Evolutionary conservation across 2,329 filamentous ascomycete species (phyloP).

Genomic region (Coniochaeta ligniaria): DNA sequence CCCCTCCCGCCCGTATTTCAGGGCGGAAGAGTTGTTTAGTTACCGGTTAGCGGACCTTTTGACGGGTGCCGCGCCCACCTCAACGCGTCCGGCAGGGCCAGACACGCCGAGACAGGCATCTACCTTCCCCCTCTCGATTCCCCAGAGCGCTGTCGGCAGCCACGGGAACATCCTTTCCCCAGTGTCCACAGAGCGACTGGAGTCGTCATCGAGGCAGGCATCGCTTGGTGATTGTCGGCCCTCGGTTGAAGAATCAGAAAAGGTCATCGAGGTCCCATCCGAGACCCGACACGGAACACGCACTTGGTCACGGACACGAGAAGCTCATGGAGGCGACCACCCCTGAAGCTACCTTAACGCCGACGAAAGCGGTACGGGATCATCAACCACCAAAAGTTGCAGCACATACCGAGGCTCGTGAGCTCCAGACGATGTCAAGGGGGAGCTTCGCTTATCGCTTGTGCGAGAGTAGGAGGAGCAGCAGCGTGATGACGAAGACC

Average conservation of each 20-base stretch:
- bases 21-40: conserved; percentile 9
- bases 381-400: conserved; percentile 13
- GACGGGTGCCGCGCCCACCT: neutral
- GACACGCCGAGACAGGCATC: conserved; percentile 3
- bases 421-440: conserved; percentile 64
- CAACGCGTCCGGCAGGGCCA: too few relatives aligned
- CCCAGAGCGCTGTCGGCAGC: conserved; percentile 8
- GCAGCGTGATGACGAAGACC: too few relatives aligned
- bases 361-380: conserved; percentile 23
- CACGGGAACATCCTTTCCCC: neutral
- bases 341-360: conserved; percentile 19
- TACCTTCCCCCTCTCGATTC: conserved; percentile 9
- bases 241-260: neutral
- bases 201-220: neutral
- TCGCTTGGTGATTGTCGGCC: neutral
- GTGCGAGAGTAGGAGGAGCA: too few relatives aligned
- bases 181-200: too few relatives aligned
- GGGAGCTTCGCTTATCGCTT: conserved; percentile 90
- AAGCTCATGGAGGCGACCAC: conserved; percentile 12
- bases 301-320: too few relatives aligned
- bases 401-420: conserved; percentile 52
- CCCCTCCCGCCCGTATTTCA: conserved; percentile 4
- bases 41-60: conserved; percentile 2
- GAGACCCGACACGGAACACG: too few relatives aligned
- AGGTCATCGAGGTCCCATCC: neutral